Percentiles rank a stretch among this genome's conserved stretches.
Evolutionary conservation across 352 stramenopile genomes (phyloP).

Genomic region (Phytophthora citrophthora): DNA sequence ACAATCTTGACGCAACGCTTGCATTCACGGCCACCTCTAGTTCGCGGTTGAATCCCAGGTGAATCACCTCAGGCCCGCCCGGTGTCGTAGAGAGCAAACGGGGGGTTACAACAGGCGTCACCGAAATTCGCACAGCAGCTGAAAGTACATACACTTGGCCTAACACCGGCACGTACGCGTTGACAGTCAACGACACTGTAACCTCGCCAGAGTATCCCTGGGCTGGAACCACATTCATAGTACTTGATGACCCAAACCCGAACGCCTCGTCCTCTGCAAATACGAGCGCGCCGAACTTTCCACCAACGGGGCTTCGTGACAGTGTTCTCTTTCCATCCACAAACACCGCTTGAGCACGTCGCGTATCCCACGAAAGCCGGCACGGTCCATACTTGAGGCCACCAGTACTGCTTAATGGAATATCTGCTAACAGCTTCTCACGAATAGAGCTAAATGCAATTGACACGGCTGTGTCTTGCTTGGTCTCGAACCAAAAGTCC

Average conservation of each 20-base stretch:
- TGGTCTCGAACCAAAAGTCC: constrained; percentile 21
- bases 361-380: constrained; percentile 10
- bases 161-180: background rate
- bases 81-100: constrained; percentile 16
- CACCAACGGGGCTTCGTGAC: background rate
- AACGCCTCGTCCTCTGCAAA: constrained; percentile 13
- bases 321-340: constrained; percentile 9
- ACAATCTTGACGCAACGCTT: background rate
- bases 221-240: constrained; percentile 12
- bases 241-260: constrained; percentile 3
- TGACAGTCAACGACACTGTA: constrained; percentile 8
- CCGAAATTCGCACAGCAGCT: constrained; percentile 15
- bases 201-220: constrained; percentile 19
- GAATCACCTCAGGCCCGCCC: constrained; percentile 14
- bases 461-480: constrained; percentile 8
- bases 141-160: constrained; percentile 11
- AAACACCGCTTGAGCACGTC: constrained; percentile 14
- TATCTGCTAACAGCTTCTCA: constrained; percentile 5
- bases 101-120: constrained; percentile 12
- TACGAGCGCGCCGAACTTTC: constrained; percentile 5
- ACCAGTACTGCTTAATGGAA: background rate
- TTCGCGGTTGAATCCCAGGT: constrained; percentile 26
- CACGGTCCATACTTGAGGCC: constrained; percentile 13
- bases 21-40: constrained; percentile 18
- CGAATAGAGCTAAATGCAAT: constrained; percentile 12